Evolutionary conservation across 208 protist species (phyloP).

Genomic region (Trypanosoma avium): DNA sequence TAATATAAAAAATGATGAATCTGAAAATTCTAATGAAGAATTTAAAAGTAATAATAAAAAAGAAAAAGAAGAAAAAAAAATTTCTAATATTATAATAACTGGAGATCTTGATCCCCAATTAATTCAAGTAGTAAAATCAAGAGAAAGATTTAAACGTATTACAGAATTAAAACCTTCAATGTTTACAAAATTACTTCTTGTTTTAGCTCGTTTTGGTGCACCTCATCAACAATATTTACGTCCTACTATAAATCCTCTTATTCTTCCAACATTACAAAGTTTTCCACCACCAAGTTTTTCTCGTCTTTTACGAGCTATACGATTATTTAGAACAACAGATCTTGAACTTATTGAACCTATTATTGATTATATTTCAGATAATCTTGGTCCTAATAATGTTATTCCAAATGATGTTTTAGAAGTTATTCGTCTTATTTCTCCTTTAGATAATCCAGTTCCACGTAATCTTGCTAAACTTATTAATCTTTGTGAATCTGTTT

Average conservation of each 20-base stretch:
- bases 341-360: conserved; percentile 51
- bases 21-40: neutral
- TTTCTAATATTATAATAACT: neutral
- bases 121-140: conserved; percentile 18
- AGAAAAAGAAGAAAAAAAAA: neutral
- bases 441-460: conserved; percentile 19
- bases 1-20: neutral
- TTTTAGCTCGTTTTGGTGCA: conserved; percentile 55
- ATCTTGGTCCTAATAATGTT: neutral
- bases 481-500: conserved; percentile 26
- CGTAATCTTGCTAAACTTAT: conserved; percentile 18
- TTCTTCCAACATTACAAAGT: conserved; percentile 51
- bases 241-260: conserved; percentile 45
- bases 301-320: conserved; percentile 55
- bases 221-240: conserved; percentile 83
- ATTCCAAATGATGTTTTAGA: conserved; percentile 23
- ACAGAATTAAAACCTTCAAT: conserved; percentile 59
- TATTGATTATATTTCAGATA: conserved; percentile 36
- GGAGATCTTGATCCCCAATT: conserved; percentile 24
- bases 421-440: conserved; percentile 24
- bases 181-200: conserved; percentile 66
- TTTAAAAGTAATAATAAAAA: too few relatives aligned
- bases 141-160: conserved; percentile 39
- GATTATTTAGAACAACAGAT: conserved; percentile 48
- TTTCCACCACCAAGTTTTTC: conserved; percentile 73